Evolutionary conservation across 169 alveolate species (phyloP).

Genomic region (Amoebophrya sp.): DNA sequence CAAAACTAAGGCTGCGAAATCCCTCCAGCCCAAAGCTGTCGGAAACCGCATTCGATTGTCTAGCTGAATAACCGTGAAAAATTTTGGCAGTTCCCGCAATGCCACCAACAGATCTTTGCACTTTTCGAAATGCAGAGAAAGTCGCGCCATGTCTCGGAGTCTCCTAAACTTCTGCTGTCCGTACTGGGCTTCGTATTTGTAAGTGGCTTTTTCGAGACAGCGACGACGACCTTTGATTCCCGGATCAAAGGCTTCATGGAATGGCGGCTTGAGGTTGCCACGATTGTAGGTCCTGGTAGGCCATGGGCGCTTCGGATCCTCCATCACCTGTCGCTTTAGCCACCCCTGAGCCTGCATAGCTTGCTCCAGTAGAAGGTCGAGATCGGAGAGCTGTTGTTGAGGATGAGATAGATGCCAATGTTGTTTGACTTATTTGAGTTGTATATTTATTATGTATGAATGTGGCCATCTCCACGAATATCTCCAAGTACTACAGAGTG

Average conservation of each 20-base stretch:
- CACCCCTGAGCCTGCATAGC: neutral
- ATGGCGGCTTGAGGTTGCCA: neutral
- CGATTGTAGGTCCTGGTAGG: too few relatives aligned
- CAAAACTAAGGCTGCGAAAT: neutral
- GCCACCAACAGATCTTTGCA: neutral
- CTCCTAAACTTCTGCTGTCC: neutral
- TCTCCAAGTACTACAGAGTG: neutral
- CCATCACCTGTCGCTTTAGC: neutral
- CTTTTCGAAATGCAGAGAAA: neutral
- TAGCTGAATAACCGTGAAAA: neutral
- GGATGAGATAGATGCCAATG: too few relatives aligned
- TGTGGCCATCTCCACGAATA: neutral
- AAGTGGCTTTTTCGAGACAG: neutral
- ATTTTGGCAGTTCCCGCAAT: neutral
- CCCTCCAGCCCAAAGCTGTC: neutral
- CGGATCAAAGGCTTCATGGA: neutral
- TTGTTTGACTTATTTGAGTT: too few relatives aligned
- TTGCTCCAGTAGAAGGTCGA: neutral
- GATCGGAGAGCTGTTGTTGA: neutral
- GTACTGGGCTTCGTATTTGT: neutral
- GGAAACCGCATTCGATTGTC: neutral
- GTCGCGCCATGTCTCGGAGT: neutral
- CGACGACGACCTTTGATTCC: neutral
- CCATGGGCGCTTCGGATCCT: conserved; percentile 5
- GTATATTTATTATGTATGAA: too few relatives aligned